Evolutionary conservation across 2,329 filamentous ascomycete species (phyloP).

Genomic region (Aaosphaeria arxii): DNA sequence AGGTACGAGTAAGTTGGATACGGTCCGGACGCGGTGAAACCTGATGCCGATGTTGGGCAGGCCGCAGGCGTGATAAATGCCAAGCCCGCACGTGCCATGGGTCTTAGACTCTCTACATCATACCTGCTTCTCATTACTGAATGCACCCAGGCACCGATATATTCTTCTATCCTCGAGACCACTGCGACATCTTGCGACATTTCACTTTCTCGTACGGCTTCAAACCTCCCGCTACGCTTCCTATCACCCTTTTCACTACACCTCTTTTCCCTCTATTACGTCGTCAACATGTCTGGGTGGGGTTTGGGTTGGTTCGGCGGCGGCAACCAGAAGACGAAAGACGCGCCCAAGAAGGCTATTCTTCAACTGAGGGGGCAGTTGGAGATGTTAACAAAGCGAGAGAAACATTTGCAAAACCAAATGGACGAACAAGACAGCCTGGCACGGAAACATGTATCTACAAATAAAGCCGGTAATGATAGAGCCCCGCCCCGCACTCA

Average conservation of each 20-base stretch:
- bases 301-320: constrained; percentile 81
- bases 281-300: constrained; percentile 42
- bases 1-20: not conserved
- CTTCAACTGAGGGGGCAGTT: constrained; percentile 81
- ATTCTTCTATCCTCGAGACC: not conserved
- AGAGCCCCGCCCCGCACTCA: not conserved
- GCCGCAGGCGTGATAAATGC: not conserved
- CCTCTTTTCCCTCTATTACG: not conserved
- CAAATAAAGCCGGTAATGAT: constrained; percentile 80
- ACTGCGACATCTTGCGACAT: not conserved
- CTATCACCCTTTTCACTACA: not conserved
- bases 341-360: constrained; percentile 96
- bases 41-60: no score
- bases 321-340: constrained; percentile 79
- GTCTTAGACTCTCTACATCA: constrained; percentile 17
- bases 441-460: constrained; percentile 81
- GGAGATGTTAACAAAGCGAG: constrained; percentile 96
- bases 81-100: constrained; percentile 11
- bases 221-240: not conserved
- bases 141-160: constrained; percentile 9
- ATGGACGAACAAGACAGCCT: constrained; percentile 90
- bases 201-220: not conserved
- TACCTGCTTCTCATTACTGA: constrained; percentile 14
- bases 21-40: not conserved
- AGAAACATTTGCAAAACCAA: constrained; percentile 85